These are phyloP conservation scores for Allodekkera sacchari DNA, from an alignment of 805 yeast genomes.

Conservation along the genomic window DNA sequence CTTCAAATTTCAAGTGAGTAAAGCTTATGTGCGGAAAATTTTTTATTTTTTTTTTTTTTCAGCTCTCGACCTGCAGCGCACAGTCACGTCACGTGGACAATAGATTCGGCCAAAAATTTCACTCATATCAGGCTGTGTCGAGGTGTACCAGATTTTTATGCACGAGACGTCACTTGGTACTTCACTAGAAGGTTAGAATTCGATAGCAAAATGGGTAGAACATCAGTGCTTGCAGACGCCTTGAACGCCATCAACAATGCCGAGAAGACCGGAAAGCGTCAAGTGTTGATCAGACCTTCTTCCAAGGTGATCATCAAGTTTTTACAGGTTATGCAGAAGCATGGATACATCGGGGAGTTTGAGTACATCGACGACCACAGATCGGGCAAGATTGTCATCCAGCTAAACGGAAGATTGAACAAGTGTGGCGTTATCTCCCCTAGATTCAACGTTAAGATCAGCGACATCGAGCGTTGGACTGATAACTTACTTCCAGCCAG, in stretches of 20 bases:
- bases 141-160: no score
- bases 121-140: no score
- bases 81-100: no score
- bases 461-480: conserved; percentile 97
- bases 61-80: no score
- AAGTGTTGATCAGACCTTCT: conserved; percentile 95
- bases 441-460: conserved; percentile 94
- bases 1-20: no score
- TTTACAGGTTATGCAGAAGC: conserved; percentile 95
- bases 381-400: conserved; percentile 95
- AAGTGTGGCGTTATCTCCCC: conserved; percentile 99
- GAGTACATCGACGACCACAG: conserved; percentile 99
- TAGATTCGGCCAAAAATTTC: no score
- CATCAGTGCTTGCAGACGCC: conserved; percentile 98
- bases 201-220: conserved; percentile 82
- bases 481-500: conserved; percentile 97
- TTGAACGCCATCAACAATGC: conserved; percentile 97
- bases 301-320: conserved; percentile 97
- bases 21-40: no score
- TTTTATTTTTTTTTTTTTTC: no score
- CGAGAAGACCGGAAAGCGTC: conserved; percentile 99
- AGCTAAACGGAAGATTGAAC: conserved; percentile 96
- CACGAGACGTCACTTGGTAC: no score
- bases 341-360: conserved; percentile 96
- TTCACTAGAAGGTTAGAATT: no score